Evolutionary conservation across 139 green algal genomes (phyloP).

Genomic region (Coelastrella sp.): DNA sequence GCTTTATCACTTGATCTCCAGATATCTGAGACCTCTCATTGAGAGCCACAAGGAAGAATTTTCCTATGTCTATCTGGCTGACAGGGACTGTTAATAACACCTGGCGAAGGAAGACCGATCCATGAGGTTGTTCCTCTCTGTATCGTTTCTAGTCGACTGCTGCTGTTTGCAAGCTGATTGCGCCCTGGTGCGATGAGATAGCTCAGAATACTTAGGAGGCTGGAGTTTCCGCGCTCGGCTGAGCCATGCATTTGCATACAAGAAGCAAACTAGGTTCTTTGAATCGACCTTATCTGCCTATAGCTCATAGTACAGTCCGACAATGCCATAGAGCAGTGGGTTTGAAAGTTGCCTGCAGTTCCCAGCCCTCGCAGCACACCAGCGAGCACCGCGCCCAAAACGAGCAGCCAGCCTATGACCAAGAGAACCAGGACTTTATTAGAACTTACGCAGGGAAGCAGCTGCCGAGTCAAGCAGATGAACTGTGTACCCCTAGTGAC

Average conservation of each 20-base stretch:
- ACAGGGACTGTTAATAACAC: no score
- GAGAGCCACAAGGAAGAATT: no score
- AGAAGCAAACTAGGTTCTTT: background rate
- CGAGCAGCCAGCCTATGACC: constrained; percentile 6
- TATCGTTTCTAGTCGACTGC: no score
- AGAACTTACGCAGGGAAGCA: background rate
- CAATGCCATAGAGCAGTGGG: background rate
- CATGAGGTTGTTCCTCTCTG: no score
- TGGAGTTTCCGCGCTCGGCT: background rate
- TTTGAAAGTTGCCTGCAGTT: constrained; percentile 17
- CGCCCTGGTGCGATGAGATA: background rate
- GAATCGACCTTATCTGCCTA: background rate
- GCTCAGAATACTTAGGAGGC: background rate
- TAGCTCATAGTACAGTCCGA: background rate
- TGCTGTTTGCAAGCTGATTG: no score
- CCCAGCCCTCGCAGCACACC: constrained; percentile 3
- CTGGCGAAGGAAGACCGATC: no score
- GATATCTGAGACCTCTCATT: no score
- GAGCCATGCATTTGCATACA: background rate
- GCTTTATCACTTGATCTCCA: no score
- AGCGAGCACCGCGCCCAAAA: background rate
- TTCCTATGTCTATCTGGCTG: no score
- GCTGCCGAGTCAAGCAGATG: constrained; percentile 67
- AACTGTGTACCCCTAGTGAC: constrained; percentile 51
- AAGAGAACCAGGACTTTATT: background rate